A percentile compares a stretch with the other conserved stretches of the same genome.
These are phyloP conservation scores for Litsea cubeba DNA, from an alignment of 164 flowering plant genomes.

Conservation along the genomic window DNA sequence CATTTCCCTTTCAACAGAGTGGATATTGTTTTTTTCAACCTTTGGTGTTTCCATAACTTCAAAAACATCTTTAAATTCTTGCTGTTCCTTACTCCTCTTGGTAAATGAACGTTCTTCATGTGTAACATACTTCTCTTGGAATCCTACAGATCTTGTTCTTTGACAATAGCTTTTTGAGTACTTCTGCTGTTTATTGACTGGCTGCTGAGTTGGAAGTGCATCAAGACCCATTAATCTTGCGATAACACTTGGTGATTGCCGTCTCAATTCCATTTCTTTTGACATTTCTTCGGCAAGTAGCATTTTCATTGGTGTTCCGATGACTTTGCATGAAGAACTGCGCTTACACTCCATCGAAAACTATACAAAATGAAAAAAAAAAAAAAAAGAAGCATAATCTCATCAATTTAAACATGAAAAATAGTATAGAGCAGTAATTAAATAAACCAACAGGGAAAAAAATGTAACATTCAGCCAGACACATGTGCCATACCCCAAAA, in stretches of 20 bases:
- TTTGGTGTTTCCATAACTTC: slow-evolving; percentile 55
- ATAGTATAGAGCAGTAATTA: neutral
- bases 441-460: neutral
- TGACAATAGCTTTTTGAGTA: slow-evolving; percentile 23
- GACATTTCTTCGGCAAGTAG: slow-evolving; percentile 68
- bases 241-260: slow-evolving; percentile 63
- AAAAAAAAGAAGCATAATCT: neutral
- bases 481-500: neutral
- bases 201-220: slow-evolving; percentile 54
- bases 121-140: slow-evolving; percentile 19
- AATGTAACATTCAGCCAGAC: neutral
- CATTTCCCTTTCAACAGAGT: slow-evolving; percentile 11
- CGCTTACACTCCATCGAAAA: slow-evolving; percentile 24
- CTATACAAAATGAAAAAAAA: slow-evolving; percentile 18
- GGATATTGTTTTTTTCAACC: slow-evolving; percentile 14
- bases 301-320: slow-evolving; percentile 58
- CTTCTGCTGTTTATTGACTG: slow-evolving; percentile 32
- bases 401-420: neutral
- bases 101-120: slow-evolving; percentile 31
- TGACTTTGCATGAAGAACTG: slow-evolving; percentile 20
- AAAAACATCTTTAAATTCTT: slow-evolving; percentile 81
- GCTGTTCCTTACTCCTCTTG: slow-evolving; percentile 42
- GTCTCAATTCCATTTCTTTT: slow-evolving; percentile 48
- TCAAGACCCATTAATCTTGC: slow-evolving; percentile 95
- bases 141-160: slow-evolving; percentile 24